Conservation (phyloP, 31 red algal genomes). For the Odonthalia washingtoniensis region DNA sequence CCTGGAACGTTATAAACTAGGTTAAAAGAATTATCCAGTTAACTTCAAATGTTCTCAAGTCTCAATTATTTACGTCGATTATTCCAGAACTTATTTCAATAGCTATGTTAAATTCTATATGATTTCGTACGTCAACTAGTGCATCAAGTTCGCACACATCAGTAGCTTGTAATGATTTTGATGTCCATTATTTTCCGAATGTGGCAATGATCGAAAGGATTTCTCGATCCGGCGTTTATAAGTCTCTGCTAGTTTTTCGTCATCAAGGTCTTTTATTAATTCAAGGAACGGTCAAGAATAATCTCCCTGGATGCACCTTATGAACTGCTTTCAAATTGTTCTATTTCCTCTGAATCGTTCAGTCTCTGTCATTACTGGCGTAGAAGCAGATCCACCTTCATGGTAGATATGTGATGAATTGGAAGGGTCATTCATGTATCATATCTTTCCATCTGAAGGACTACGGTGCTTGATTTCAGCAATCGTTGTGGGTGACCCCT, state of each 20-base stretch:
- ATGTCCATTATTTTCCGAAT: slow-evolving; percentile 69
- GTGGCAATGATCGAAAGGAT: slow-evolving; percentile 95
- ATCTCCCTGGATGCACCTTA: slow-evolving; percentile 73
- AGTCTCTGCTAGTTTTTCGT: slow-evolving; percentile 98
- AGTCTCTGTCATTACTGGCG: slow-evolving; percentile 94
- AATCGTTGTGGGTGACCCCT: slow-evolving; percentile 82
- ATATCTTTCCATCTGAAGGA: slow-evolving; percentile 85
- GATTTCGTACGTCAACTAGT: slow-evolving; percentile 95
- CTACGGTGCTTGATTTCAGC: slow-evolving; percentile 95
- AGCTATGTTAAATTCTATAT: slow-evolving; percentile 84
- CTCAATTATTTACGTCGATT: slow-evolving; percentile 92
- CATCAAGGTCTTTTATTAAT: slow-evolving; percentile 97
- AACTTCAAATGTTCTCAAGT: slow-evolving; percentile 91
- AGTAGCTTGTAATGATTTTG: slow-evolving; percentile 76
- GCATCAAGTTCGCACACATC: slow-evolving; percentile 86
- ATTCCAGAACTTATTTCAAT: slow-evolving; percentile 85
- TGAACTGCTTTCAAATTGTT: slow-evolving; percentile 76
- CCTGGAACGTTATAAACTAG: slow-evolving; percentile 78
- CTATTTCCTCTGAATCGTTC: slow-evolving; percentile 90
- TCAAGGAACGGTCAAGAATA: slow-evolving; percentile 91
- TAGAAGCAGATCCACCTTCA: slow-evolving; percentile 89
- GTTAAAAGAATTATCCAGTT: slow-evolving; percentile 49
- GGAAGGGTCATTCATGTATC: slow-evolving; percentile 70
- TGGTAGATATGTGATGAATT: slow-evolving; percentile 76
- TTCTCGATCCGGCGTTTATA: slow-evolving; percentile 77